A percentile compares a stretch with the other conserved stretches of the same genome.
Evolutionary conservation across 305 asterid genomes (phyloP).

Genomic region (Caryopteris hybrid): DNA sequence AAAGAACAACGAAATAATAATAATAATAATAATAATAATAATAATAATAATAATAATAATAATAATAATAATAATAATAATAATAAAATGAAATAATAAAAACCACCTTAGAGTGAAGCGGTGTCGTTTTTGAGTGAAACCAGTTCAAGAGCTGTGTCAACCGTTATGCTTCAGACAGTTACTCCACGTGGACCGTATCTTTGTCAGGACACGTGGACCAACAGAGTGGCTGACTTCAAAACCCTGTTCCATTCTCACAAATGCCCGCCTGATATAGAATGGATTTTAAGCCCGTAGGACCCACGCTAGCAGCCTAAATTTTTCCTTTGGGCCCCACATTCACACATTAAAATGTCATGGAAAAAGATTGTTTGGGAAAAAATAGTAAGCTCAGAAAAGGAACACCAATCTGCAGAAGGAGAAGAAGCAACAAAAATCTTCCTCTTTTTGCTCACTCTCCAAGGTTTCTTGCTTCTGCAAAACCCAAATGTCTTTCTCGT

Average conservation of each 20-base stretch:
- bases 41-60: too few relatives aligned
- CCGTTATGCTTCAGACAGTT: conserved; percentile 23
- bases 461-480: conserved; percentile 20
- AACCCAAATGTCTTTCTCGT: not conserved
- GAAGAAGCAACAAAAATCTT: conserved; percentile 17
- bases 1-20: too few relatives aligned
- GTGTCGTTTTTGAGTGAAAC: not conserved
- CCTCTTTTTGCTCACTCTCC: conserved; percentile 22
- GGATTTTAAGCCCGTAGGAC: conserved; percentile 12
- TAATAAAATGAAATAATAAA: not conserved
- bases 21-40: too few relatives aligned
- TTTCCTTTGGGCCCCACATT: conserved; percentile 26
- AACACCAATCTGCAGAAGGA: conserved; percentile 30
- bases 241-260: conserved; percentile 23
- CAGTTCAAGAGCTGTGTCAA: conserved; percentile 2
- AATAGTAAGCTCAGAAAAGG: conserved; percentile 23
- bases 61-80: not conserved
- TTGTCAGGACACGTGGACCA: conserved; percentile 34
- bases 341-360: conserved; percentile 24
- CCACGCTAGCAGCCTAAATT: conserved; percentile 16
- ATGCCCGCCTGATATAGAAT: conserved; percentile 24
- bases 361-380: conserved; percentile 21
- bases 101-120: conserved; percentile 2
- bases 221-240: conserved; percentile 19
- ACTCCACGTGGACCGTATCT: conserved; percentile 27